Conservation (phyloP, 495 filamentous ascomycete species). For the Extremus antarcticus region DNA sequence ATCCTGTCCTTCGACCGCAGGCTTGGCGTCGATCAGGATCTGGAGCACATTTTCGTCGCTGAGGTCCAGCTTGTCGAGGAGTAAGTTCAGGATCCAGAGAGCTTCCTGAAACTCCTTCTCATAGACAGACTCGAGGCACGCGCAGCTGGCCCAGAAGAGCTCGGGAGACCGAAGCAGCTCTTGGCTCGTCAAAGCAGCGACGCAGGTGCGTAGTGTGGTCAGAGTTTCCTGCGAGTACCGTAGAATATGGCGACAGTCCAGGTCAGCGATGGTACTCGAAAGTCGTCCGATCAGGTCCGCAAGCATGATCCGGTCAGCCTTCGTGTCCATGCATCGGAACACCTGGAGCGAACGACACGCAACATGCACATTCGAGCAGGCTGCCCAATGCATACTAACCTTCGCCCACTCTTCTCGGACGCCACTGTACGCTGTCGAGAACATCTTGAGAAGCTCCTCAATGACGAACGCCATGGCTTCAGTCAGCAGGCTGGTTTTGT, state of each 20-base stretch:
- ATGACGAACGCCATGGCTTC: constrained; percentile 75
- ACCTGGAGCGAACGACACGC: constrained; percentile 96
- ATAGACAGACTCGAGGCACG: constrained; percentile 89
- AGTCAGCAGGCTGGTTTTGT: constrained; percentile 65
- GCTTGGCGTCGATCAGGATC: constrained; percentile 63
- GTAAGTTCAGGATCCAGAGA: constrained; percentile 79
- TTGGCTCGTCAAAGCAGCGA: constrained; percentile 64
- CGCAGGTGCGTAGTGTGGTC: constrained; percentile 82
- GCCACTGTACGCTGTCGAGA: constrained; percentile 72
- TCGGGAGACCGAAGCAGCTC: constrained; percentile 82
- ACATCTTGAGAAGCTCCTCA: constrained; percentile 68
- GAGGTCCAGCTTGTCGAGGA: constrained; percentile 75
- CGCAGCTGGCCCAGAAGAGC: constrained; percentile 94
- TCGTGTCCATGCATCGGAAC: constrained; percentile 84
- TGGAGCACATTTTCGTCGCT: constrained; percentile 54
- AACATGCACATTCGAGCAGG: constrained; percentile 88
- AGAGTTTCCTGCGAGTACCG: constrained; percentile 97
- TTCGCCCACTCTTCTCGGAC: constrained; percentile 85
- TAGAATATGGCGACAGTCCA: constrained; percentile 72
- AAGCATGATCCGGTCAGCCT: constrained; percentile 83
- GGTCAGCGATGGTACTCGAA: constrained; percentile 91
- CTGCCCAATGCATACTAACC: constrained; percentile 84
- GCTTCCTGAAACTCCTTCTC: constrained; percentile 90
- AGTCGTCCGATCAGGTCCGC: constrained; percentile 89
- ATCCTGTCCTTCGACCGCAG: constrained; percentile 56